Conservation (phyloP, 164 flowering plant genomes). For the Piper betle region DNA sequence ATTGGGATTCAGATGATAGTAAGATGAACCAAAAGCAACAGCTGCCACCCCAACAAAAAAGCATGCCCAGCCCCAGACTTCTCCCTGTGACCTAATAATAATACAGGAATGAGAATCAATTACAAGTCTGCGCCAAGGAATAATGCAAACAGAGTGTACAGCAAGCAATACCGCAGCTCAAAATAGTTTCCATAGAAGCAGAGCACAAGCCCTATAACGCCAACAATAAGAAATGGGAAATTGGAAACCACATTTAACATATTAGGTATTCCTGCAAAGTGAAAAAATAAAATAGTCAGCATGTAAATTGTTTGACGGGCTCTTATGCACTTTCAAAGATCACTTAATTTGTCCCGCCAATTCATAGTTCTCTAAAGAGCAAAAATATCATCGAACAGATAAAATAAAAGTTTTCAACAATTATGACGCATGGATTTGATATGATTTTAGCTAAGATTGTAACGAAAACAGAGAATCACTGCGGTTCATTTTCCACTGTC, state of each 20-base stretch:
- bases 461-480: no score
- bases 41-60: conserved; percentile 86
- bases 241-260: conserved; percentile 75
- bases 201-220: conserved; percentile 68
- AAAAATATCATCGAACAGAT: no score
- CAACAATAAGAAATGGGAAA: conserved; percentile 75
- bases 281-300: not conserved
- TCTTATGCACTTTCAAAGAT: not conserved
- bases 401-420: not conserved
- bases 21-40: conserved; percentile 83
- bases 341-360: not conserved
- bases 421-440: not conserved
- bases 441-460: no score
- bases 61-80: conserved; percentile 73
- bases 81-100: conserved; percentile 61
- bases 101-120: not conserved
- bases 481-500: no score
- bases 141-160: not conserved
- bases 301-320: not conserved
- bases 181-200: conserved; percentile 58
- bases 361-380: not conserved
- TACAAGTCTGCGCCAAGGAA: not conserved
- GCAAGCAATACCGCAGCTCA: conserved; percentile 38
- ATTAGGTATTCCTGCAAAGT: conserved; percentile 84
- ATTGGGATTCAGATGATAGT: conserved; percentile 86